phyloP scores from a whole-genome alignment of 2,329 filamentous ascomycete genomes.

The Aspergillus sp. region DNA sequence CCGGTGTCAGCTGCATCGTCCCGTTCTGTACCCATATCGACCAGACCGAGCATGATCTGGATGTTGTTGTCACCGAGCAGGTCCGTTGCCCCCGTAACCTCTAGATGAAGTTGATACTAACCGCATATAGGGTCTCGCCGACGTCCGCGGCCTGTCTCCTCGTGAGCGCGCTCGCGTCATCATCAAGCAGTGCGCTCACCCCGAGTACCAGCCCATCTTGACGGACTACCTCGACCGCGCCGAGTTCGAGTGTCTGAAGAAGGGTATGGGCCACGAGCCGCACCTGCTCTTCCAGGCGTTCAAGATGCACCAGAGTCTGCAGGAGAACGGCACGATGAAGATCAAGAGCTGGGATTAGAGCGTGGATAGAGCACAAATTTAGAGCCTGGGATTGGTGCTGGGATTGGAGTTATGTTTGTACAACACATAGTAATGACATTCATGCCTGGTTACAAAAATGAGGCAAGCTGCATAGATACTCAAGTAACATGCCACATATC shows the following conservation, averaged over 20 bases:
- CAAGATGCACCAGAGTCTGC: constrained; percentile 82
- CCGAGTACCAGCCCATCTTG: constrained; percentile 79
- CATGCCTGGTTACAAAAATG: too few relatives aligned
- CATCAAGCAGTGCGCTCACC: constrained; percentile 83
- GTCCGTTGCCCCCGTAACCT: constrained; percentile 14
- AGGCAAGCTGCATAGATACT: too few relatives aligned
- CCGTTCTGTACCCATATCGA: constrained; percentile 91
- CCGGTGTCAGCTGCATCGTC: constrained; percentile 83
- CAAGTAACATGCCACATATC: too few relatives aligned
- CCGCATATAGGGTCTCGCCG: constrained; percentile 67
- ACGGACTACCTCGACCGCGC: constrained; percentile 81
- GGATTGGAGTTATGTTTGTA: too few relatives aligned
- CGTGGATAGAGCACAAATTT: too few relatives aligned
- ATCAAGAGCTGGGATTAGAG: constrained; percentile 61
- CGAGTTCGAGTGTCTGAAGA: constrained; percentile 79
- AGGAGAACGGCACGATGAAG: constrained; percentile 88
- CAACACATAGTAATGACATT: too few relatives aligned
- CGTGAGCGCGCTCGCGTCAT: constrained; percentile 80
- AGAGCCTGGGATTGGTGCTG: too few relatives aligned
- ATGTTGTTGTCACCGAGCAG: constrained; percentile 77
- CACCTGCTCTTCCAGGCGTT: constrained; percentile 83
- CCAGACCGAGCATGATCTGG: constrained; percentile 89
- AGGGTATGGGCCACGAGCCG: constrained; percentile 88
- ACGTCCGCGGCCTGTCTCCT: constrained; percentile 78
- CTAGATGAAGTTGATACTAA: neutral